phyloP scores from a whole-genome alignment of 202 grass and related monocot species.

The Musa balbisiana region DNA sequence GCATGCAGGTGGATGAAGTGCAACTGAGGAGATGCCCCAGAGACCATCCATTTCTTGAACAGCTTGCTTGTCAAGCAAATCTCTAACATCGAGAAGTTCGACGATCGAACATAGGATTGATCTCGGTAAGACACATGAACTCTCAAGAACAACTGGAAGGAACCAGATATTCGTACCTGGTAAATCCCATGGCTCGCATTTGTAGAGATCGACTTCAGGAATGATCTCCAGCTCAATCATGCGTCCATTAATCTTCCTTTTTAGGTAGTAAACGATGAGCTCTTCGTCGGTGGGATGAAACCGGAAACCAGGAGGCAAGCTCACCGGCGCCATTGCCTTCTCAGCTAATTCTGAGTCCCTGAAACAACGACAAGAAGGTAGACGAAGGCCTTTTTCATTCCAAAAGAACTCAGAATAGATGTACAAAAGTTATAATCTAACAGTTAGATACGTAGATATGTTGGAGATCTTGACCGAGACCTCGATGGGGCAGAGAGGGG shows the following conservation, averaged over 20 bases:
- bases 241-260: constrained; percentile 5
- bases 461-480: neutral
- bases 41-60: neutral
- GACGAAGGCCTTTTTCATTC: too few relatives aligned
- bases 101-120: too few relatives aligned
- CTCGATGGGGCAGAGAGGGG: too few relatives aligned
- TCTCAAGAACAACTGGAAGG: too few relatives aligned
- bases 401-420: too few relatives aligned
- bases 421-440: too few relatives aligned
- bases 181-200: constrained; percentile 10
- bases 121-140: too few relatives aligned
- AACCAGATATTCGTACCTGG: neutral
- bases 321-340: neutral
- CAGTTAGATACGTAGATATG: neutral
- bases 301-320: constrained; percentile 8
- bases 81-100: too few relatives aligned
- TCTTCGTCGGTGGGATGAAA: constrained; percentile 8
- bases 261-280: constrained; percentile 7
- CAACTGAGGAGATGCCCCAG: neutral
- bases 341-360: too few relatives aligned
- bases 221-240: constrained; percentile 6
- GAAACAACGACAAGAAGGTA: neutral
- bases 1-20: neutral
- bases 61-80: too few relatives aligned
- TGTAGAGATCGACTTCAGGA: constrained; percentile 9